Conservation (phyloP, 2,329 filamentous ascomycete species). For the Arthrobotrys sinensis region DNA sequence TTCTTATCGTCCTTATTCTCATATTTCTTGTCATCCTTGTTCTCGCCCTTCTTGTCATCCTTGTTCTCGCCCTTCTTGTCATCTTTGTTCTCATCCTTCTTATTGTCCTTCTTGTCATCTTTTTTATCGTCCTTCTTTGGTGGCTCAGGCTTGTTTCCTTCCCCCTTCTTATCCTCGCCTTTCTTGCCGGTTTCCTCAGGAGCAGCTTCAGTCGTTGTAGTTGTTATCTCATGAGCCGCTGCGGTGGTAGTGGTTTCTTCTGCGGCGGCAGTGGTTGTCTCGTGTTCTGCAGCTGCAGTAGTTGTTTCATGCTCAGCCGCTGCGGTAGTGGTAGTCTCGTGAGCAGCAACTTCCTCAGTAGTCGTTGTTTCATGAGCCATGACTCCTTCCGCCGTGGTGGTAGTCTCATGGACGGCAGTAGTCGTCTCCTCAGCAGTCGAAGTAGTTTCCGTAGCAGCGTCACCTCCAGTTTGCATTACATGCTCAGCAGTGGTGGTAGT, state of each 20-base stretch:
- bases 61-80: background rate
- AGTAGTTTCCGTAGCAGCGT: too few species aligned
- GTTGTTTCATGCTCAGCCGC: background rate
- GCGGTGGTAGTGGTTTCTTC: conserved; percentile 6
- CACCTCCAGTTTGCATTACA: background rate
- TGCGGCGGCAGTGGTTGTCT: background rate
- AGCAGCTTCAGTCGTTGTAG: conserved; percentile 17
- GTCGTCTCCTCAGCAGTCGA: background rate
- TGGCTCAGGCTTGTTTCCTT: background rate
- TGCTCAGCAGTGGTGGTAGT: conserved; percentile 1
- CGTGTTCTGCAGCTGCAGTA: background rate
- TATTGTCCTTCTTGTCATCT: background rate
- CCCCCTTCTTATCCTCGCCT: background rate
- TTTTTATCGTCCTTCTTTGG: background rate
- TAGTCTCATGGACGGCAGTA: background rate
- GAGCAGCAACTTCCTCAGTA: background rate
- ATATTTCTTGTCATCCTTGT: background rate
- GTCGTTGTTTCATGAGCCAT: conserved; percentile 3
- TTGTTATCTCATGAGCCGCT: conserved; percentile 14
- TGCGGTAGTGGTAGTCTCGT: conserved; percentile 12
- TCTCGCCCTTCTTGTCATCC: conserved; percentile 13
- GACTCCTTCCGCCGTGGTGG: background rate
- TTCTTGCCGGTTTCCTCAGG: conserved; percentile 20
- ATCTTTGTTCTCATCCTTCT: background rate
- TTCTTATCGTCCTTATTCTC: background rate